Percentiles rank a stretch among this genome's conserved stretches.
phyloP scores from a whole-genome alignment of 1,139 yeast species.

The Magnusiomyces tetraspermus region DNA sequence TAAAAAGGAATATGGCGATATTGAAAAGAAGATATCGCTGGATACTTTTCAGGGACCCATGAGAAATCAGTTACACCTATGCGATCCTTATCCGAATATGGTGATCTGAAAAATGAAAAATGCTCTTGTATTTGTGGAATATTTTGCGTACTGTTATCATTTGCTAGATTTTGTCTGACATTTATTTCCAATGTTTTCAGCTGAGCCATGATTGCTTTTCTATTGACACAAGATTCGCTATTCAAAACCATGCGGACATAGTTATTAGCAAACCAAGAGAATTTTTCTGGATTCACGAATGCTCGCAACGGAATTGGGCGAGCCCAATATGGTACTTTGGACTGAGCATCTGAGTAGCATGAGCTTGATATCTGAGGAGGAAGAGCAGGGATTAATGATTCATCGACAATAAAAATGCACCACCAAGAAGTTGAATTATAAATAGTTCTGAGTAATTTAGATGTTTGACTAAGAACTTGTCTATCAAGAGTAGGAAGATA shows the following conservation, averaged over 20 bases:
- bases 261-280: background rate
- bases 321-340: background rate
- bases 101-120: too few relatives aligned
- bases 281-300: constrained; percentile 1
- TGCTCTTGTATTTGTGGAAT: background rate
- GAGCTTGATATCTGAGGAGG: too few relatives aligned
- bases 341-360: background rate
- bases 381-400: too few relatives aligned
- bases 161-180: too few relatives aligned
- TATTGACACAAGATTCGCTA: background rate
- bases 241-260: background rate
- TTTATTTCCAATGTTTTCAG: too few relatives aligned
- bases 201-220: too few relatives aligned
- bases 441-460: background rate
- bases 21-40: background rate
- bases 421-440: background rate
- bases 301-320: background rate
- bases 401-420: background rate
- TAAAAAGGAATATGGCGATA: background rate
- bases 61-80: background rate
- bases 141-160: background rate
- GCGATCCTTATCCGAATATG: background rate
- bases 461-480: background rate
- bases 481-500: background rate
- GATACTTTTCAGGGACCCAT: background rate